Evolutionary conservation across 305 asterid species (phyloP).

Genomic region (Stenogyne calaminthoides): DNA sequence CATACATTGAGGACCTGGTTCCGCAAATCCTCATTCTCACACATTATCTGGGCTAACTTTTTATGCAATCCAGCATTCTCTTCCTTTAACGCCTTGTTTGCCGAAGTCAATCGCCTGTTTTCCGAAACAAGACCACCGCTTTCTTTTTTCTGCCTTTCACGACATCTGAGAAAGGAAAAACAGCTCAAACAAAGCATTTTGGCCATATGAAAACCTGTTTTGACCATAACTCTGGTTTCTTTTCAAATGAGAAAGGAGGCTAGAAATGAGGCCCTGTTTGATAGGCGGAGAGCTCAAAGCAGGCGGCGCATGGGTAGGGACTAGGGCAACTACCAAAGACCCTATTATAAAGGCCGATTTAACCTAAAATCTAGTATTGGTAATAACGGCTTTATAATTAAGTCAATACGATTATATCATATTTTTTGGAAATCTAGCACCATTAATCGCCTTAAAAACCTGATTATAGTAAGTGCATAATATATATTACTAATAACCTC

Average conservation of each 20-base stretch:
- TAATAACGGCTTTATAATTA: not conserved
- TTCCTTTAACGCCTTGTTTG: slow-evolving; percentile 39
- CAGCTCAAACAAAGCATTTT: slow-evolving; percentile 13
- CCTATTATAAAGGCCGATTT: not conserved
- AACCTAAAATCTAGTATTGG: not conserved
- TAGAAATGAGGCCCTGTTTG: slow-evolving; percentile 2
- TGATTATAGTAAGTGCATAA: not conserved
- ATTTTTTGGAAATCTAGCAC: not conserved
- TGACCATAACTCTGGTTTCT: slow-evolving; percentile 13
- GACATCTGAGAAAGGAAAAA: slow-evolving; percentile 38
- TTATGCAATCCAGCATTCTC: slow-evolving; percentile 40
- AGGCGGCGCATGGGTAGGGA: not conserved
- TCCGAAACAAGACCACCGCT: slow-evolving; percentile 28
- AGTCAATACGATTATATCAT: not conserved
- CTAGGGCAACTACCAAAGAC: not conserved
- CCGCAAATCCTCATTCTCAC: slow-evolving; percentile 41
- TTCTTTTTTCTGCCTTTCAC: slow-evolving; percentile 48
- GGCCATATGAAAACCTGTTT: not conserved
- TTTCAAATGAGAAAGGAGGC: slow-evolving; percentile 11
- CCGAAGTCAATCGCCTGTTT: slow-evolving; percentile 36
- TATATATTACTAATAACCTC: not conserved
- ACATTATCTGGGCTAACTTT: slow-evolving; percentile 26
- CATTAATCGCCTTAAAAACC: not conserved
- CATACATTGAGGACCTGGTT: slow-evolving; percentile 39
- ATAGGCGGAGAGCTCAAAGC: not conserved